These are phyloP conservation scores for Septoria petroselini DNA, from an alignment of 2,329 filamentous ascomycete species.

Conservation along the genomic window DNA sequence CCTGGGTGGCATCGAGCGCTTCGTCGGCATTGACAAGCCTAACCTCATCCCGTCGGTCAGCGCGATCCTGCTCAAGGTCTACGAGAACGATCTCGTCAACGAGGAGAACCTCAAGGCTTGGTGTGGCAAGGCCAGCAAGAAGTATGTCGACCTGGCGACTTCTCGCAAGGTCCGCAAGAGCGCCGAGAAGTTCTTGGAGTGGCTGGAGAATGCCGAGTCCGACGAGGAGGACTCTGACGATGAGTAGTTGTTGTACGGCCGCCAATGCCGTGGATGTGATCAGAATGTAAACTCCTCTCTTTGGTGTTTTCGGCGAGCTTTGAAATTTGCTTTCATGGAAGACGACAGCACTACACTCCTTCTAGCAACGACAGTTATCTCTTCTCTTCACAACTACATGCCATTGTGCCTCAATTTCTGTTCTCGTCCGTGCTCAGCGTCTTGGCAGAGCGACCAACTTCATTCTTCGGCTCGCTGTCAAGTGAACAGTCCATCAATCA, in stretches of 20 bases:
- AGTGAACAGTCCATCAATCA: neutral
- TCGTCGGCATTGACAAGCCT: conserved; percentile 78
- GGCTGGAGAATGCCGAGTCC: conserved; percentile 61
- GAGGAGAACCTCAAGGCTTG: conserved; percentile 89
- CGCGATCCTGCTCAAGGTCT: conserved; percentile 84
- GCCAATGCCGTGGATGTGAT: conserved; percentile 9
- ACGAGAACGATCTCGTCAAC: conserved; percentile 81
- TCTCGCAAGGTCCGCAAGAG: conserved; percentile 96
- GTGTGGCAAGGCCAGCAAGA: conserved; percentile 95
- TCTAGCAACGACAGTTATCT: too few species aligned
- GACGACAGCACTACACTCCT: conserved; percentile 10
- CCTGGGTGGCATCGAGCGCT: conserved; percentile 90
- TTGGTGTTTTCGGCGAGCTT: conserved; percentile 9
- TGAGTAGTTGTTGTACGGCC: conserved; percentile 13
- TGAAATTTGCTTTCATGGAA: conserved; percentile 12
- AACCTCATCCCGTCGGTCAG: conserved; percentile 75
- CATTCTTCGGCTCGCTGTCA: too few species aligned
- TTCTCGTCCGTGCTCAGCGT: too few species aligned
- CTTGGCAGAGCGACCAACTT: too few species aligned
- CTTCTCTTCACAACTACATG: too few species aligned
- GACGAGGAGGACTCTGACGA: conserved; percentile 34
- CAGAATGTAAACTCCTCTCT: conserved; percentile 18
- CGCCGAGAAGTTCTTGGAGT: conserved; percentile 88
- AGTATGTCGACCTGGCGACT: conserved; percentile 84
- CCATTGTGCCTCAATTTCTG: too few species aligned